phyloP scores from a whole-genome alignment of 2,329 filamentous ascomycete species.

The Fusarium nygamai region DNA sequence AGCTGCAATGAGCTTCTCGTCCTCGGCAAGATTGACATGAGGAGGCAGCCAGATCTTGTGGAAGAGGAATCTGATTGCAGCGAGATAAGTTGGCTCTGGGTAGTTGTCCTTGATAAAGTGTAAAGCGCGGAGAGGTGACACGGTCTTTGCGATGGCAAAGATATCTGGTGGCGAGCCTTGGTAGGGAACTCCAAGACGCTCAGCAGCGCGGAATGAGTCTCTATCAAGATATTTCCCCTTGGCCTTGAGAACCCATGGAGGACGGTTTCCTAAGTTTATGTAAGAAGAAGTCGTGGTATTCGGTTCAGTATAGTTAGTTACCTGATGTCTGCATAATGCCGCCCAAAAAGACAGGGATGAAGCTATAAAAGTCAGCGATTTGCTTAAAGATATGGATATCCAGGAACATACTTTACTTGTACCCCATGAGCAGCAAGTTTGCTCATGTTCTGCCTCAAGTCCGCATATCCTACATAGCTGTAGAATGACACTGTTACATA shows the following conservation, averaged over 20 bases:
- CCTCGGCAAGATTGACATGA: conserved; percentile 67
- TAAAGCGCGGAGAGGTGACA: conserved; percentile 71
- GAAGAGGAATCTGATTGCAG: conserved; percentile 65
- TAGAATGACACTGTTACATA: conserved; percentile 68
- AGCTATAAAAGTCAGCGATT: conserved; percentile 53
- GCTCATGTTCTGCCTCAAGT: conserved; percentile 66
- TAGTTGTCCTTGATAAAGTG: conserved; percentile 72
- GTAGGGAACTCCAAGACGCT: conserved; percentile 50
- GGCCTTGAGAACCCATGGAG: conserved; percentile 75
- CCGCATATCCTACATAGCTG: conserved; percentile 65
- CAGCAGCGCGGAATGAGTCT: conserved; percentile 54
- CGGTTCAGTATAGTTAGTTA: conserved; percentile 49
- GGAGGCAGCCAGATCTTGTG: conserved; percentile 70
- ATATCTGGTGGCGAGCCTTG: conserved; percentile 55
- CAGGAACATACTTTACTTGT: conserved; percentile 68
- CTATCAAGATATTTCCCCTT: conserved; percentile 68
- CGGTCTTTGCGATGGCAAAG: conserved; percentile 54
- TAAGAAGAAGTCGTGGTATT: background rate
- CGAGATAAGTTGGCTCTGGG: conserved; percentile 59
- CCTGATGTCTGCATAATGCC: conserved; percentile 70
- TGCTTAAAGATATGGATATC: background rate
- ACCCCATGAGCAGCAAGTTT: conserved; percentile 67
- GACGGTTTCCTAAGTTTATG: conserved; percentile 70
- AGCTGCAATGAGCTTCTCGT: conserved; percentile 58
- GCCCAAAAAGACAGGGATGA: conserved; percentile 77